Percentiles rank a stretch among this genome's conserved stretches.
Evolutionary conservation across 2,329 filamentous ascomycete species (phyloP).

Genomic region (Zelopaecilomyces penicillatus): DNA sequence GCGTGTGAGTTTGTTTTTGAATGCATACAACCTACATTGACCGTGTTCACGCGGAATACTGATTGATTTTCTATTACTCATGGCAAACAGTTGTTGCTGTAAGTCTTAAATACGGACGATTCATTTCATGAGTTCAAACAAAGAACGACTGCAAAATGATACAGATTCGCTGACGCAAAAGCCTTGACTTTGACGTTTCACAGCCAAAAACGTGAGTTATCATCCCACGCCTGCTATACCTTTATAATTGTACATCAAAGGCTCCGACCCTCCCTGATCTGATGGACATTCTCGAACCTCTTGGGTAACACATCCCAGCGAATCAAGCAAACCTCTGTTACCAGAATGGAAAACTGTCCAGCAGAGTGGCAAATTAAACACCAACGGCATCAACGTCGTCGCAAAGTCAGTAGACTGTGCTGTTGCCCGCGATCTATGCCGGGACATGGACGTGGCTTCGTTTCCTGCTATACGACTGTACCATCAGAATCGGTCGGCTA

Average conservation of each 20-base stretch:
- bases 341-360: constrained; percentile 12
- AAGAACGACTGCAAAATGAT: too few species aligned
- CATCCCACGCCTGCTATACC: too few species aligned
- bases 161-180: too few species aligned
- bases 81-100: constrained; percentile 10
- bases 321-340: constrained; percentile 9
- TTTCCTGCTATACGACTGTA: constrained; percentile 40
- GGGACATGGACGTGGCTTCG: constrained; percentile 32
- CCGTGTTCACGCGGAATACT: too few species aligned
- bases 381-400: not conserved
- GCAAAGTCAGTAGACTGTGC: constrained; percentile 35
- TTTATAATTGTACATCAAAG: too few species aligned
- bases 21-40: not conserved
- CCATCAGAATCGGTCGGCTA: constrained; percentile 22
- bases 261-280: too few species aligned
- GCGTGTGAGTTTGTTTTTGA: constrained; percentile 21
- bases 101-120: not conserved
- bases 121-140: too few species aligned
- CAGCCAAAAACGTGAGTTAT: too few species aligned
- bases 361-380: not conserved
- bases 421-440: constrained; percentile 27
- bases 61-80: too few species aligned
- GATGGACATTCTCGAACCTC: not conserved
- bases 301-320: constrained; percentile 4
- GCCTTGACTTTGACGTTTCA: too few species aligned